Evolutionary conservation across 176 grass and related monocot genomes (phyloP).

Genomic region (Hordeum marinum): DNA sequence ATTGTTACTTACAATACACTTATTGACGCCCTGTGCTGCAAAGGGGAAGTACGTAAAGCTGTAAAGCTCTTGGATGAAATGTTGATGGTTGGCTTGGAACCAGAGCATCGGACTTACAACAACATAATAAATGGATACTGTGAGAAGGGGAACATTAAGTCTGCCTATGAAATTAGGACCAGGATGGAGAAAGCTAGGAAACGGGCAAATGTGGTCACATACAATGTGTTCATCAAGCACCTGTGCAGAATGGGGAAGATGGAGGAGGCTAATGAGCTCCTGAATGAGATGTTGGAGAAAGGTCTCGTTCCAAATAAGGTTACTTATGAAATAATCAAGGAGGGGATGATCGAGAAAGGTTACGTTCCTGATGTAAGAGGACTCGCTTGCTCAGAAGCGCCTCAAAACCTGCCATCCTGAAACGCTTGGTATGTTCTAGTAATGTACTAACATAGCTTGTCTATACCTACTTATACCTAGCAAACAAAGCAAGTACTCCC

Average conservation of each 20-base stretch:
- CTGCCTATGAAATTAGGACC: slow-evolving; percentile 57
- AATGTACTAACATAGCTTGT: background rate
- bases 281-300: slow-evolving; percentile 94
- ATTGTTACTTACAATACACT: slow-evolving; percentile 70
- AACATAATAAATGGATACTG: slow-evolving; percentile 83
- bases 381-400: slow-evolving; percentile 27
- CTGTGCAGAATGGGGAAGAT: slow-evolving; percentile 66
- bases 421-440: slow-evolving; percentile 17
- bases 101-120: slow-evolving; percentile 68
- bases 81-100: slow-evolving; percentile 53
- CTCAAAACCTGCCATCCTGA: slow-evolving; percentile 35
- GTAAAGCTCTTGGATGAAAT: slow-evolving; percentile 92
- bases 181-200: slow-evolving; percentile 84
- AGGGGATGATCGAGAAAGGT: slow-evolving; percentile 79
- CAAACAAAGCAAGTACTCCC: slow-evolving; percentile 8
- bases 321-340: slow-evolving; percentile 79
- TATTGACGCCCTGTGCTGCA: slow-evolving; percentile 51
- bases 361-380: slow-evolving; percentile 77
- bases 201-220: slow-evolving; percentile 66
- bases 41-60: slow-evolving; percentile 58
- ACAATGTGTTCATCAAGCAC: slow-evolving; percentile 80
- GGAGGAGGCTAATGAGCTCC: slow-evolving; percentile 62
- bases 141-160: slow-evolving; percentile 67
- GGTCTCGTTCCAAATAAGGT: slow-evolving; percentile 67
- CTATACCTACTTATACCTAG: background rate